These are phyloP conservation scores for Backusella australiensis DNA, from an alignment of 192 early-diverging fungal species.

Conservation along the genomic window DNA sequence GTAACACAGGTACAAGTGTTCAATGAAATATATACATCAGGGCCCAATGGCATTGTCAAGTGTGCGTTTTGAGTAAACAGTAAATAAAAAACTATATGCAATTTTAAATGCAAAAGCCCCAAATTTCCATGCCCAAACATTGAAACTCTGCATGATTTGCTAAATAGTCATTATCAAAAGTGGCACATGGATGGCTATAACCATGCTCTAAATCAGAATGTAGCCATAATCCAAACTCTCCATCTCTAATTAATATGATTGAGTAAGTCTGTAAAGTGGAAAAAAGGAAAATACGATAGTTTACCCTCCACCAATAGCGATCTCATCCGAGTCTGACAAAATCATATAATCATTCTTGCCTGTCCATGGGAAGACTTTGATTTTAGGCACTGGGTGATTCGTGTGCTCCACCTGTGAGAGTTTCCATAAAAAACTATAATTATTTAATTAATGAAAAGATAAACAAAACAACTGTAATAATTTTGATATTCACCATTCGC, in stretches of 20 bases:
- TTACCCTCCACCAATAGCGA: slow-evolving; percentile 77
- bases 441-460: neutral
- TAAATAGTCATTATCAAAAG: slow-evolving; percentile 70
- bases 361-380: slow-evolving; percentile 66
- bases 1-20: slow-evolving; percentile 61
- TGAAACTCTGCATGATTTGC: slow-evolving; percentile 27
- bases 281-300: neutral
- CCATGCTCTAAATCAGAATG: slow-evolving; percentile 72
- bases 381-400: slow-evolving; percentile 12
- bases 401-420: slow-evolving; percentile 37
- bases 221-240: slow-evolving; percentile 78
- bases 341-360: slow-evolving; percentile 83
- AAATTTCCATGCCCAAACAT: slow-evolving; percentile 38
- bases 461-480: neutral
- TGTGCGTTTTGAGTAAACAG: slow-evolving; percentile 9
- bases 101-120: slow-evolving; percentile 32
- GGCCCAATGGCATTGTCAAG: slow-evolving; percentile 55
- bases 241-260: slow-evolving; percentile 43
- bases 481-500: slow-evolving; percentile 63
- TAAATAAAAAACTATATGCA: neutral
- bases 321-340: slow-evolving; percentile 66
- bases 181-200: slow-evolving; percentile 63
- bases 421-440: slow-evolving; percentile 73
- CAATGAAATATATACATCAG: slow-evolving; percentile 56
- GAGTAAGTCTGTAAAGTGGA: neutral